Evolutionary conservation across 768 basidiomycete species (phyloP), one percentile per base, ranked within the genome.

Genomic region (Psilocybe subaeruginosa): DNA sequence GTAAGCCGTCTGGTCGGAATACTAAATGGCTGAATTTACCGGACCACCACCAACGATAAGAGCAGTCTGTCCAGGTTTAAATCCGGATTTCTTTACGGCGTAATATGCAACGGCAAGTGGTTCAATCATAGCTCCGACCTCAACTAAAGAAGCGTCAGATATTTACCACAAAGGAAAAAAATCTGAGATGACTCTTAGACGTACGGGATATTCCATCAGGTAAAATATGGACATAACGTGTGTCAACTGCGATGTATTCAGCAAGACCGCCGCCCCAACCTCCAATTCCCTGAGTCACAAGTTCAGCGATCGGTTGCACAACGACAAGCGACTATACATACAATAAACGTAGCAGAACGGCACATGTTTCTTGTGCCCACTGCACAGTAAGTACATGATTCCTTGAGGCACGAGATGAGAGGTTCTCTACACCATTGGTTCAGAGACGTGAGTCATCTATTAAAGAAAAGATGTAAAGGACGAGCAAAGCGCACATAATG

Each of bases 81-180:
- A 78, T 0, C 73, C 73, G 1, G 78, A 76, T 35, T 72, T 69
- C 63, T 81, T 78, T 16, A 80, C 77, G 1, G 79, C 78, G 51
- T 82, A 77, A 68, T 77, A 80, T 0, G 78, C 80, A 2, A 83
- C 80, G 1, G 80, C 73, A 5, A 84, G 72, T 0, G 82, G 82
- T 65, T 84, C 82, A 11, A 80, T 71, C 63, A 77, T 76, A 2
- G 82, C 82, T 1, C 79, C 82, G 8, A 80, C 64, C 17, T 84
- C 82, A 47, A 84, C 82, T 82, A 45, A 29, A 31, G 3, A 33
- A 9, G 12, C 50, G 11, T 29, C 30, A 11, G 12, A 30, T 49
- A 6, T 19, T 14, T 29, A 8, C 16, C 3, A 37, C 14, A n/a
- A 30, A 9, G 30, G 4, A 12, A 11, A 6, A 7, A 51, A 6